These are phyloP conservation scores for Biancaea sappan DNA, from an alignment of 306 rosid species.

Conservation along the genomic window DNA sequence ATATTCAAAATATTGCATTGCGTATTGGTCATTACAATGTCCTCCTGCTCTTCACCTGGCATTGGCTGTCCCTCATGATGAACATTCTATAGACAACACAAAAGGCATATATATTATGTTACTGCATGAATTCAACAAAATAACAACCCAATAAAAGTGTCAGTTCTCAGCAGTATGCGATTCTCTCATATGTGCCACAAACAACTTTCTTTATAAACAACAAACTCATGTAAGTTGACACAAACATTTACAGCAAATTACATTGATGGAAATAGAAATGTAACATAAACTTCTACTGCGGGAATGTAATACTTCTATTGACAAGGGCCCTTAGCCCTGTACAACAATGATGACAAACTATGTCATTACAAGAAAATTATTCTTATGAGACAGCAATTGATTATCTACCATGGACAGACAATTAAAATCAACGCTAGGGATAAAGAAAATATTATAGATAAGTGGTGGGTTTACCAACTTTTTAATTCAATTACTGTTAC, in stretches of 20 bases:
- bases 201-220: conserved; percentile 22
- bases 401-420: conserved; percentile 5
- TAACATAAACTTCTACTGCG: conserved; percentile 1
- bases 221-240: conserved; percentile 20
- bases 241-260: conserved; percentile 1
- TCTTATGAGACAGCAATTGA: conserved; percentile 17
- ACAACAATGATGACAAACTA: conserved; percentile 13
- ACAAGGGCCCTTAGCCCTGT: conserved; percentile 4
- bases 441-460: conserved; percentile 4
- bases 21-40: conserved; percentile 84
- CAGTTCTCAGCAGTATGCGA: neutral
- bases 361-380: neutral
- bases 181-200: conserved; percentile 5
- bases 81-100: conserved; percentile 69
- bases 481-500: conserved; percentile 11
- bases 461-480: conserved; percentile 17
- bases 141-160: conserved; percentile 6
- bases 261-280: conserved; percentile 1
- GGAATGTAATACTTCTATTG: conserved; percentile 17
- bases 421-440: neutral
- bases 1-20: conserved; percentile 66
- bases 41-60: conserved; percentile 97
- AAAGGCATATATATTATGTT: conserved; percentile 33
- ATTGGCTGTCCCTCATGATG: conserved; percentile 87
- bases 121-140: conserved; percentile 1